Evolutionary conservation across 2,329 filamentous ascomycete genomes (phyloP).

Genomic region (Pseudocercospora musae): DNA sequence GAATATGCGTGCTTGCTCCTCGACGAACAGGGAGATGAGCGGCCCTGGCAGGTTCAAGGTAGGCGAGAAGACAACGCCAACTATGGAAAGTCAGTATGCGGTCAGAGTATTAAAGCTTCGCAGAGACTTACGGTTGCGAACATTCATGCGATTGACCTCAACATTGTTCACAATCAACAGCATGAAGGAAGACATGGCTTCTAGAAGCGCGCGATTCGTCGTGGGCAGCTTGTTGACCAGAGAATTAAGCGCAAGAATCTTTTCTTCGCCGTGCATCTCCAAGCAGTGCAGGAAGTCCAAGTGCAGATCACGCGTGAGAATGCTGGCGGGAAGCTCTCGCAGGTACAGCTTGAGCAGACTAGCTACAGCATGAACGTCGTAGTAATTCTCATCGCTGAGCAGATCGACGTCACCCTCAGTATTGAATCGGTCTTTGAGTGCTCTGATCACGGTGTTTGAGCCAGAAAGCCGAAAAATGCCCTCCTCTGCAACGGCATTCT

Average conservation of each 20-base stretch:
- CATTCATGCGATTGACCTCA: conserved; percentile 94
- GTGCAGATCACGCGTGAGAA: conserved; percentile 86
- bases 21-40: conserved; percentile 88
- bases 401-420: conserved; percentile 87
- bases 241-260: conserved; percentile 72
- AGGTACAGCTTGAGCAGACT: conserved; percentile 92
- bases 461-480: conserved; percentile 96
- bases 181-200: conserved; percentile 81
- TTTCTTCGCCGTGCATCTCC: conserved; percentile 69
- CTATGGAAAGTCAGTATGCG: conserved; percentile 38
- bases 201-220: conserved; percentile 76
- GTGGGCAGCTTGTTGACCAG: conserved; percentile 77
- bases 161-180: conserved; percentile 90
- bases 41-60: conserved; percentile 95
- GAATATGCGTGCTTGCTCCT: conserved; percentile 86
- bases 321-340: conserved; percentile 84
- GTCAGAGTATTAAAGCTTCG: neutral
- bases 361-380: conserved; percentile 94
- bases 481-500: conserved; percentile 79
- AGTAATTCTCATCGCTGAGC: conserved; percentile 72
- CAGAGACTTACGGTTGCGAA: conserved; percentile 64
- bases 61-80: conserved; percentile 96
- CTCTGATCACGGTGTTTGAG: conserved; percentile 93
- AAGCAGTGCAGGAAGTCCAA: conserved; percentile 70
- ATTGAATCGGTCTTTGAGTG: conserved; percentile 89